These are phyloP conservation scores for Myxozyma kluyveri DNA, from an alignment of 805 yeast genomes.

Conservation along the genomic window DNA sequence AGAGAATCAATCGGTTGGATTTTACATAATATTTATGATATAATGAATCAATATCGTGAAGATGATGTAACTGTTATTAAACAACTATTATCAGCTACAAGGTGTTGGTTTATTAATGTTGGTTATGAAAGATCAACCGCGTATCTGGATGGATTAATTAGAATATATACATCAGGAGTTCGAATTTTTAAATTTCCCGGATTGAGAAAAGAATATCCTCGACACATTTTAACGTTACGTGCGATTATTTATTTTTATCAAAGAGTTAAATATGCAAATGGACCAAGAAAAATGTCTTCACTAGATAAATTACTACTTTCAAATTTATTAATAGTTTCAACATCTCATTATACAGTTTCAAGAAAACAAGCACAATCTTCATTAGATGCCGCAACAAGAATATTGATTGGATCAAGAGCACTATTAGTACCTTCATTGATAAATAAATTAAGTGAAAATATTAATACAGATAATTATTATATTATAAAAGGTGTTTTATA, in stretches of 20 bases:
- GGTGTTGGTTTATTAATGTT: conserved; percentile 77
- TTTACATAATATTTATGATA: conserved; percentile 56
- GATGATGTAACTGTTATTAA: conserved; percentile 66
- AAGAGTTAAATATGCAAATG: conserved; percentile 67
- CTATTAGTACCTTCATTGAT: conserved; percentile 53
- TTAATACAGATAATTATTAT: conserved; percentile 51
- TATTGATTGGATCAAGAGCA: conserved; percentile 64
- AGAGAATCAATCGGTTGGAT: conserved; percentile 60
- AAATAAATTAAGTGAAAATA: conserved; percentile 48
- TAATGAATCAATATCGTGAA: conserved; percentile 49
- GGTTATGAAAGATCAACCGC: conserved; percentile 68
- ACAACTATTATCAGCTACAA: conserved; percentile 59
- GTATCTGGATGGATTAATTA: conserved; percentile 51
- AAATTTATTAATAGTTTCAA: conserved; percentile 62
- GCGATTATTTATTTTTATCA: conserved; percentile 71
- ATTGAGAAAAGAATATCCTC: conserved; percentile 66
- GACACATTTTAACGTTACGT: conserved; percentile 73
- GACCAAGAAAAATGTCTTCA: conserved; percentile 66
- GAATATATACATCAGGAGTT: conserved; percentile 56
- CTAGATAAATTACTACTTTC: conserved; percentile 60
- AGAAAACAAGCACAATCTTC: conserved; percentile 66
- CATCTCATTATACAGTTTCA: conserved; percentile 70
- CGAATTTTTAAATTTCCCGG: conserved; percentile 63
- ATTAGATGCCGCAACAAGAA: conserved; percentile 64
- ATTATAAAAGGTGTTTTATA: conserved; percentile 56